Evolutionary conservation across 345 rosid species (phyloP), one percentile per base, ranked within the genome.

Genomic region (Laguncularia racemosa): DNA sequence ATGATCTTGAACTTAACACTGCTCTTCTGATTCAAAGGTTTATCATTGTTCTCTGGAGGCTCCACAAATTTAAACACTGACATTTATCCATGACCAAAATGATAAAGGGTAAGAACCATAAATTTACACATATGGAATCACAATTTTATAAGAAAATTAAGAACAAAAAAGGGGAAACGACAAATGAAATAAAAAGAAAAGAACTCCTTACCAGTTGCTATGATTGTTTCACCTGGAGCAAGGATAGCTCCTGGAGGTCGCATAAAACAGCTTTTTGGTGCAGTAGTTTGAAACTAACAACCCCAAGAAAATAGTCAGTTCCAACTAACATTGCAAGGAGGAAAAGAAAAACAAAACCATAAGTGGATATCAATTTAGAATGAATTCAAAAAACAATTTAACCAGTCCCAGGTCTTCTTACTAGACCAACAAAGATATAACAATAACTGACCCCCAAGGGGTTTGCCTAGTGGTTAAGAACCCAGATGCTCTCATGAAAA

Each of bases 181-280:
- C 20, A n/a, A 20, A 40, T 16, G 46, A 20, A 4, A 33, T 20
- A 16, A 13, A 16, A 38, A 16, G 20, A 14, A 9, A 50, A 56
- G 12, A 64, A 44, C 23, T 57, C 49, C 49, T 55, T 81, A 95
- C 97, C 99, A 43, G 96, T 95, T 6, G 96, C 97, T 3, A 90
- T 73, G 57, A 95, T 60, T 67, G 82, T 82, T 75, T 95, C 96
- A 17, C 97, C 86, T 19, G 99, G 97, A 55, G 93, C 71, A 73
- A 95, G 97, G 73, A 95, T 73, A 46, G 93, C 96, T 43, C 95
- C 99, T 0, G 97, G 96, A 40, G 99, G 99, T 47, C 99, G 96
- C 99, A 95, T 95, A 76, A 88, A 95, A 71, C 99, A 95, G 78
- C 99, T 95, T 74, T 95, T 95, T 0, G 97, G 99, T 18, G 89